phyloP scores from a whole-genome alignment of 2,329 filamentous ascomycete species.

The Sclerotinia subarctica region DNA sequence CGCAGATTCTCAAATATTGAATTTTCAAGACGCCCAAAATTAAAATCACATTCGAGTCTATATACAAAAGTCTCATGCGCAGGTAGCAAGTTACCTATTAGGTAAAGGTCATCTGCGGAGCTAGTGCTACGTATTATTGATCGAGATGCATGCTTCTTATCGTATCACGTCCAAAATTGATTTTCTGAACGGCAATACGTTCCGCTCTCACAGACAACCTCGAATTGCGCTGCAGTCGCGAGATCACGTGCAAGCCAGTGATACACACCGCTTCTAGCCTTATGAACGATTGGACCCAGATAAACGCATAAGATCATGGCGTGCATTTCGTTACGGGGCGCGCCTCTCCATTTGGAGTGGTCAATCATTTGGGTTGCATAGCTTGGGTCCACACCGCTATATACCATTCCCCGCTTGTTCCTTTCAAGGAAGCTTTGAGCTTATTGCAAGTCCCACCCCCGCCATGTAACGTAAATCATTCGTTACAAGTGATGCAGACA shows the following conservation, averaged over 20 bases:
- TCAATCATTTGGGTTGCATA: not conserved
- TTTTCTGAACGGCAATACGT: not conserved
- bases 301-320: constrained; percentile 10
- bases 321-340: not conserved
- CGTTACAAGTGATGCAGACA: not conserved
- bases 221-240: not conserved
- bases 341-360: not conserved
- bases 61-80: not conserved
- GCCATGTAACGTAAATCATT: not conserved
- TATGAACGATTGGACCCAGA: constrained; percentile 1
- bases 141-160: not conserved
- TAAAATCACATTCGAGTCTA: not conserved
- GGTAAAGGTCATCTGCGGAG: not conserved
- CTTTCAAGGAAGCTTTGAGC: not conserved
- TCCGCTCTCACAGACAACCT: not conserved
- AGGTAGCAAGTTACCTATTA: not conserved
- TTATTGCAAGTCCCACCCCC: not conserved
- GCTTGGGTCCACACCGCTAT: constrained; percentile 20
- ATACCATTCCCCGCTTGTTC: not conserved
- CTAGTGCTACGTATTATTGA: constrained; percentile 2
- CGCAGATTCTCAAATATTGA: not conserved
- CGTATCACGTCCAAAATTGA: not conserved
- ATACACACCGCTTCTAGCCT: constrained; percentile 14
- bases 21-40: not conserved
- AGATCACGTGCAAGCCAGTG: constrained; percentile 2